These are phyloP conservation scores for Begonia fuchsioides DNA, from an alignment of 306 rosid species.

Conservation along the genomic window DNA sequence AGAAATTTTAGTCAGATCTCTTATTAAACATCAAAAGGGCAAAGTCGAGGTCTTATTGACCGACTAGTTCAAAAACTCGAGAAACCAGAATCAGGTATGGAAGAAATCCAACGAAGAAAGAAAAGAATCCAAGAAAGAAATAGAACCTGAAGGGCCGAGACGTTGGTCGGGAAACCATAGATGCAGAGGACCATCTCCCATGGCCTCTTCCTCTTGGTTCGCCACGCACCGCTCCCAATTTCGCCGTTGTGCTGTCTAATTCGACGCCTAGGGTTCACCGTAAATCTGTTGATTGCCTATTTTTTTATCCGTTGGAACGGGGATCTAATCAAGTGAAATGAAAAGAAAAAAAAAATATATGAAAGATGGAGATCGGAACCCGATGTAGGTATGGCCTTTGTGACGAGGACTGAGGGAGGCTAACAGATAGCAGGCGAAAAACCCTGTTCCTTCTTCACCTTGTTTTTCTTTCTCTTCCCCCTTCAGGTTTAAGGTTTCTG, in stretches of 20 bases:
- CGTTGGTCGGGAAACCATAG: slow-evolving; percentile 81
- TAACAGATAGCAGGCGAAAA: slow-evolving; percentile 77
- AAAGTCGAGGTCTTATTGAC: too few relatives aligned
- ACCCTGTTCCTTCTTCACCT: slow-evolving; percentile 24
- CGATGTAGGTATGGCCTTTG: slow-evolving; percentile 90
- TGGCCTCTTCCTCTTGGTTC: slow-evolving; percentile 70
- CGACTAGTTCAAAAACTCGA: too few relatives aligned
- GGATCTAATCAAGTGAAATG: slow-evolving; percentile 3
- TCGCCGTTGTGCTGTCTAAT: slow-evolving; percentile 96
- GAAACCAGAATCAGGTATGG: too few relatives aligned
- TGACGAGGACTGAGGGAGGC: slow-evolving; percentile 66
- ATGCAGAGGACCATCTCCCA: slow-evolving; percentile 98
- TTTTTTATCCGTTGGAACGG: too few relatives aligned
- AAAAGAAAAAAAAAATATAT: background rate
- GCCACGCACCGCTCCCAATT: slow-evolving; percentile 73
- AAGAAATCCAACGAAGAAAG: background rate
- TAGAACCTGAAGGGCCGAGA: slow-evolving; percentile 86
- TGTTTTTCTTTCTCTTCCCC: slow-evolving; percentile 8
- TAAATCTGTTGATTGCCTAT: slow-evolving; percentile 37
- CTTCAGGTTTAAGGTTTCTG: slow-evolving; percentile 18
- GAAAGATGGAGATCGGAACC: slow-evolving; percentile 18
- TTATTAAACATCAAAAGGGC: background rate
- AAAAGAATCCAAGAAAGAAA: background rate
- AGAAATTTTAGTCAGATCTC: background rate
- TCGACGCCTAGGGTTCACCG: slow-evolving; percentile 80